Evolutionary conservation across 805 yeast species (phyloP).

Genomic region (Pichia californica): DNA sequence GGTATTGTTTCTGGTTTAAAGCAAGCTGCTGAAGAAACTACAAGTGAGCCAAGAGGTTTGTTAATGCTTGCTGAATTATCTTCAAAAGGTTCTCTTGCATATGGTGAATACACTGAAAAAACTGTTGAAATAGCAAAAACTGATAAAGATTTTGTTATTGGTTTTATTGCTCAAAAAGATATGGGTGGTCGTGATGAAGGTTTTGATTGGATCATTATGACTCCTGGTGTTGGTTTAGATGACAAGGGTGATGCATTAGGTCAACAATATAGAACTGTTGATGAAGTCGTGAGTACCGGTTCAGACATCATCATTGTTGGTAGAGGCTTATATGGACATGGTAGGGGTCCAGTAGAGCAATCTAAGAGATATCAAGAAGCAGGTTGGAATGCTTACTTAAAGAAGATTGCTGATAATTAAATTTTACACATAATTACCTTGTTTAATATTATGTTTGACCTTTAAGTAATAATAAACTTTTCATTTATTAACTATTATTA

Average conservation of each 20-base stretch:
- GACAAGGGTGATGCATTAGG: slow-evolving; percentile 95
- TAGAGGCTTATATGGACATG: slow-evolving; percentile 90
- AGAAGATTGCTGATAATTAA: slow-evolving; percentile 22
- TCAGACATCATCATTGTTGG: slow-evolving; percentile 97
- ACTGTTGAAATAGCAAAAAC: slow-evolving; percentile 83
- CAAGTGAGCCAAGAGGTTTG: slow-evolving; percentile 77
- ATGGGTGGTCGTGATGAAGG: slow-evolving; percentile 82
- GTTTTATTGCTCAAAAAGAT: slow-evolving; percentile 88
- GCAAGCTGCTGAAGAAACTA: slow-evolving; percentile 68
- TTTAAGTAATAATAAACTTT: too few species aligned
- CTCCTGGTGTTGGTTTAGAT: slow-evolving; percentile 98
- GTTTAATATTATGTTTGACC: too few species aligned
- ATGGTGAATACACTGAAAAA: slow-evolving; percentile 80
- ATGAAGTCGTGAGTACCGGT: slow-evolving; percentile 77
- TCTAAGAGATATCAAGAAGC: slow-evolving; percentile 86
- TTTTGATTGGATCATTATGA: slow-evolving; percentile 93
- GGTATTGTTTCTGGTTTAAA: slow-evolving; percentile 88
- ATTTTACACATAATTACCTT: too few species aligned
- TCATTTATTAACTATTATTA: background rate
- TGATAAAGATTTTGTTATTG: slow-evolving; percentile 87
- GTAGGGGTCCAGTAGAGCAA: slow-evolving; percentile 83
- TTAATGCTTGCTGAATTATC: slow-evolving; percentile 94
- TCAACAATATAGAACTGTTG: slow-evolving; percentile 92
- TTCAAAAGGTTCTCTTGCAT: slow-evolving; percentile 88
- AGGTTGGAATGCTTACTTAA: slow-evolving; percentile 88